Evolutionary conservation across 1,284 basidiomycete genomes (phyloP), one percentile per base, ranked within the genome.

Genomic region (Pseudozyma hubeiensis): DNA sequence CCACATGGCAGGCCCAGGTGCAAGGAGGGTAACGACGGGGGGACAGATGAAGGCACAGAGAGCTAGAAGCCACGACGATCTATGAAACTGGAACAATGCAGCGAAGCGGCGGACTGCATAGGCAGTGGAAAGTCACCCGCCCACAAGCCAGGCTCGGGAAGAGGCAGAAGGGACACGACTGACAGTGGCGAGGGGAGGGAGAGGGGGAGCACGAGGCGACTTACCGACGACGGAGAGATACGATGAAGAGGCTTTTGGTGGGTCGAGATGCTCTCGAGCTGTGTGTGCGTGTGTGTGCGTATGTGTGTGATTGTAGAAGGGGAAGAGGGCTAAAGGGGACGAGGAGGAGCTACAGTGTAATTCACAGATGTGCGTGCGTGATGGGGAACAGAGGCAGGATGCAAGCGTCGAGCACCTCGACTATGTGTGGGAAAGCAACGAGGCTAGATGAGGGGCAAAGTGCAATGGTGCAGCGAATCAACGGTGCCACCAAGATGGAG

Each of bases 381-480:
- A 65, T 65, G 57, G 55, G 56, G 66, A 64, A 53, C 61, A 60
- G 66, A 64, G 66, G 66, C 66, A 69, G 61, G 64, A 54, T 56
- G 66, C 66, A 59, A 56, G 53, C 56, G 66, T 47, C 45, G 56
- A 60, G 60, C 56, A 58, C 48, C 30, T 34, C 47, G 47, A 34
- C 61, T 64, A 64, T 64, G 56, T 64, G 44, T 55, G 43, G 19
- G 24, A 29, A 40, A 33, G 48, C 24, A 39, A 39, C 48, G 33
- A n/a, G 29, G 24, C 24, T n/a, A 33, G 34, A 51, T 40, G 65
- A 63, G 43, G 60, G 65, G 31, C 55, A 48, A 63, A 64, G 61
- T 69, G 66, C 66, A 40, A 60, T 24, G 53, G 16, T 35, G 14
- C 45, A 51, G 66, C 66, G 58, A 46, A 44, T 44, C 24, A 48